These are phyloP conservation scores for Periconia macrospinosa DNA, from an alignment of 2,329 filamentous ascomycete genomes.

Conservation along the genomic window DNA sequence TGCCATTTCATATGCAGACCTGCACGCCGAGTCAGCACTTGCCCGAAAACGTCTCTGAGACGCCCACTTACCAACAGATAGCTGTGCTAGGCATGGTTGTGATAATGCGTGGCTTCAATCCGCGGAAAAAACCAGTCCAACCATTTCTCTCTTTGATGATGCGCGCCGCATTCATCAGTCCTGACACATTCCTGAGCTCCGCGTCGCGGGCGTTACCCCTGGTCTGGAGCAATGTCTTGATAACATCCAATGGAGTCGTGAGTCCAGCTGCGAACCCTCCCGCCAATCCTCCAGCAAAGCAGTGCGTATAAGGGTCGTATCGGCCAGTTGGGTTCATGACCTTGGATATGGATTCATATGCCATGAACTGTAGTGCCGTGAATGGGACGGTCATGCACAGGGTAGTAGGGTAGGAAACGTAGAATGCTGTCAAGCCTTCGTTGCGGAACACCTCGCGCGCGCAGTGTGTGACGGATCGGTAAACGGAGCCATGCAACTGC, in stretches of 20 bases:
- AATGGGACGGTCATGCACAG: constrained; percentile 98
- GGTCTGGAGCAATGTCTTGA: constrained; percentile 96
- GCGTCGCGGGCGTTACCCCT: constrained; percentile 79
- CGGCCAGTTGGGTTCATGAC: constrained; percentile 81
- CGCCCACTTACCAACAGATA: constrained; percentile 82
- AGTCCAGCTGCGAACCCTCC: constrained; percentile 91
- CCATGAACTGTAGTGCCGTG: constrained; percentile 94
- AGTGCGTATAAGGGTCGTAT: constrained; percentile 94
- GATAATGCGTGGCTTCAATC: constrained; percentile 84
- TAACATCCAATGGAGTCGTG: constrained; percentile 95
- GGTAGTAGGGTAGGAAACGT: constrained; percentile 97
- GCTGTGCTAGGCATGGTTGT: constrained; percentile 98
- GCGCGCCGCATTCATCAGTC: constrained; percentile 75
- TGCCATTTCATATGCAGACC: constrained; percentile 69
- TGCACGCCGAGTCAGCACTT: constrained; percentile 30
- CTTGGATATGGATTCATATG: constrained; percentile 96
- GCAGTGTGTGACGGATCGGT: constrained; percentile 84
- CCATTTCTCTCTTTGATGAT: constrained; percentile 86
- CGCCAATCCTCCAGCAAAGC: constrained; percentile 85
- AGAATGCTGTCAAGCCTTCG: constrained; percentile 90
- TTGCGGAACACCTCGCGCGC: constrained; percentile 82
- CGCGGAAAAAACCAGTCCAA: constrained; percentile 86
- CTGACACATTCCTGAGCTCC: constrained; percentile 82
- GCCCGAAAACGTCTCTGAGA: neutral
- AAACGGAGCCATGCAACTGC: constrained; percentile 96